phyloP scores from a whole-genome alignment of 768 basidiomycete genomes.

The Termitomyces sp. region DNA sequence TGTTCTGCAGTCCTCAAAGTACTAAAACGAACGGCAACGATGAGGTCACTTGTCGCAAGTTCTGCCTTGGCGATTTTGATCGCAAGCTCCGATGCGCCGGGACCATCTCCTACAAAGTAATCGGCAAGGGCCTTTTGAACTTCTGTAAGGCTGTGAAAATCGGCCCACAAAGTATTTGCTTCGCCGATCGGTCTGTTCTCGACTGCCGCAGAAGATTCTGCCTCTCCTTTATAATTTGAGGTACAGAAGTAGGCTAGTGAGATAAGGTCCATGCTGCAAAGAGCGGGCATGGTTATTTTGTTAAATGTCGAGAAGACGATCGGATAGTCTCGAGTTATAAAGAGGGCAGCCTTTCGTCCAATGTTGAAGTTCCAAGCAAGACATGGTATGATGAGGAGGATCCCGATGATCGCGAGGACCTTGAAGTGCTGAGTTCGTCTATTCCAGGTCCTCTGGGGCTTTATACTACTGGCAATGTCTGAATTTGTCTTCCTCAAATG shows the following conservation, averaged over 20 bases:
- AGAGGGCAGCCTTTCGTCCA: background rate
- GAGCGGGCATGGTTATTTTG: background rate
- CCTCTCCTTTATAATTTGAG: background rate
- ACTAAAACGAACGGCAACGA: conserved; percentile 41
- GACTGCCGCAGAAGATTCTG: background rate
- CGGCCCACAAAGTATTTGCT: conserved; percentile 12
- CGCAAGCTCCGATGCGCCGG: conserved; percentile 38
- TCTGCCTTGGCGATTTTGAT: conserved; percentile 46
- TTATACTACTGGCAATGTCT: background rate
- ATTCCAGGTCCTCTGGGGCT: background rate
- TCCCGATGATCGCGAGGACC: background rate
- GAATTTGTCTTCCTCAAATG: background rate
- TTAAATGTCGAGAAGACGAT: background rate
- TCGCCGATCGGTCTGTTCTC: background rate
- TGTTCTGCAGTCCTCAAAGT: conserved; percentile 34
- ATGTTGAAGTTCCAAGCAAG: background rate
- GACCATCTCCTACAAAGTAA: conserved; percentile 33
- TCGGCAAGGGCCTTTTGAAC: conserved; percentile 39
- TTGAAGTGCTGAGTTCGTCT: background rate
- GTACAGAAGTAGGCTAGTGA: background rate
- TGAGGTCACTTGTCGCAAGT: conserved; percentile 46
- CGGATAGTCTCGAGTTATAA: background rate
- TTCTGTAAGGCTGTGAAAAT: conserved; percentile 37
- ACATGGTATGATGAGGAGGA: background rate
- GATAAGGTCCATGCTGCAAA: background rate